Percentiles rank a stretch among this genome's conserved stretches.
These are phyloP conservation scores for Ophiosphaerella herpotricha DNA, from an alignment of 2,329 filamentous ascomycete genomes.

Conservation along the genomic window DNA sequence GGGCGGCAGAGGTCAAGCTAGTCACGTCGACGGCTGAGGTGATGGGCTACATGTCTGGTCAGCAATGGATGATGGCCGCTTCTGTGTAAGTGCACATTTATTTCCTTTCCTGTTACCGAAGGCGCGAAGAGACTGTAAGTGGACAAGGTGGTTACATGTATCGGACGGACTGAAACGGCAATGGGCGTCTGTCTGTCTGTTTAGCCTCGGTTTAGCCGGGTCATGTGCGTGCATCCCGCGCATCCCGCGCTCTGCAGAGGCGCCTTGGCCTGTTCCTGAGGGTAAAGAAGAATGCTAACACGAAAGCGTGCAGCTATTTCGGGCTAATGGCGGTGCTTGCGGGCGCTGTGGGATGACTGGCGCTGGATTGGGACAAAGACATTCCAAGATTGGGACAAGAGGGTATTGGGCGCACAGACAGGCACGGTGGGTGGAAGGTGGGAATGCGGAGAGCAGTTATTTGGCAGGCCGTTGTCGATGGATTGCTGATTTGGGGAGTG, in stretches of 20 bases:
- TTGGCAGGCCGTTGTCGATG: no score
- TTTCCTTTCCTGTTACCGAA: conserved; percentile 8
- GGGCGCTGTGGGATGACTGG: conserved; percentile 39
- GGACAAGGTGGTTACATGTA: neutral
- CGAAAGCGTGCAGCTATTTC: conserved; percentile 49
- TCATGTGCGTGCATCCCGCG: neutral
- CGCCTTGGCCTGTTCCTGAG: conserved; percentile 15
- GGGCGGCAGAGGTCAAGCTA: conserved; percentile 41
- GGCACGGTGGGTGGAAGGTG: neutral
- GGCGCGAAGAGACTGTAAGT: neutral
- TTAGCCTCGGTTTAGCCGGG: conserved; percentile 14
- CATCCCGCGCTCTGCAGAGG: conserved; percentile 7
- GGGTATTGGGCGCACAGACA: conserved; percentile 18
- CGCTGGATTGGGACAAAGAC: conserved; percentile 10
- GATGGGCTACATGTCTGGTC: conserved; percentile 38
- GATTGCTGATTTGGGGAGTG: no score
- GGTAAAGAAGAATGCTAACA: conserved; percentile 12
- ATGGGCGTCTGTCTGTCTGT: neutral
- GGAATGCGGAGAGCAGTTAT: conserved; percentile 10
- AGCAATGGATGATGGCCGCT: conserved; percentile 47
- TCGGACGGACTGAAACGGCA: conserved; percentile 10
- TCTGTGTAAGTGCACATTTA: conserved; percentile 45
- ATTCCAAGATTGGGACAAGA: conserved; percentile 1
- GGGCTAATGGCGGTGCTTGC: conserved; percentile 48
- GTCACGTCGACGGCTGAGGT: conserved; percentile 42